Evolutionary conservation across 1,284 basidiomycete species (phyloP).

Genomic region (Tremellales sp.): DNA sequence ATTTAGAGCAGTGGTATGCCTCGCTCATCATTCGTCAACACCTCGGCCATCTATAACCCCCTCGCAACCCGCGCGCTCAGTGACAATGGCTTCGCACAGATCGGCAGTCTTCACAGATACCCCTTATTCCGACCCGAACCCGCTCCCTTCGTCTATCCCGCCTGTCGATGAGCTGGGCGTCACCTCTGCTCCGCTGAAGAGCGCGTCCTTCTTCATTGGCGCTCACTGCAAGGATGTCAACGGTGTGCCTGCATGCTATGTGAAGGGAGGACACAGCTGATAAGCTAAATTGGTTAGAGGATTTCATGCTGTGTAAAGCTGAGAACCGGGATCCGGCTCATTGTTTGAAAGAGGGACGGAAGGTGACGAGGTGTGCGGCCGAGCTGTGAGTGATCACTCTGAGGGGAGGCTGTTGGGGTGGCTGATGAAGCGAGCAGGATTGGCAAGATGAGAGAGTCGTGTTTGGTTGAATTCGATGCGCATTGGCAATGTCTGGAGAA

Average conservation of each 20-base stretch:
- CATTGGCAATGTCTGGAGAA: constrained; percentile 95
- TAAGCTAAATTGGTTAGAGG: constrained; percentile 59
- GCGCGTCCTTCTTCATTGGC: constrained; percentile 95
- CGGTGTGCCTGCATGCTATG: constrained; percentile 56
- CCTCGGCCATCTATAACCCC: background rate
- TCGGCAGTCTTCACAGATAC: constrained; percentile 39
- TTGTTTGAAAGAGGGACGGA: constrained; percentile 92
- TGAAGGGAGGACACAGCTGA: background rate
- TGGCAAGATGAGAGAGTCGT: constrained; percentile 88
- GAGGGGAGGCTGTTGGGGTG: background rate
- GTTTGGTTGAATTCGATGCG: constrained; percentile 78
- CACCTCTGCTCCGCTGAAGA: constrained; percentile 92
- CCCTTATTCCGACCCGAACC: constrained; percentile 66
- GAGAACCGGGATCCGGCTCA: constrained; percentile 86
- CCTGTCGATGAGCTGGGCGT: constrained; percentile 85
- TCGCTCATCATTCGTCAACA: background rate
- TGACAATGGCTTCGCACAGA: constrained; percentile 34
- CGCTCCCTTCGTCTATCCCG: constrained; percentile 68
- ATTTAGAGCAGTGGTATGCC: background rate
- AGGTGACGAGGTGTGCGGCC: constrained; percentile 91
- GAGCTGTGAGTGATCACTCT: constrained; percentile 79
- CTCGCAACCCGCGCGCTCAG: background rate
- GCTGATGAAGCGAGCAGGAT: constrained; percentile 70
- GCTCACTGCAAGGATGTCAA: constrained; percentile 95
- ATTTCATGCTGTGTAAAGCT: constrained; percentile 98